These are phyloP conservation scores for Dysphania ambrosioides DNA, from an alignment of 148 eudicot species.

Conservation along the genomic window DNA sequence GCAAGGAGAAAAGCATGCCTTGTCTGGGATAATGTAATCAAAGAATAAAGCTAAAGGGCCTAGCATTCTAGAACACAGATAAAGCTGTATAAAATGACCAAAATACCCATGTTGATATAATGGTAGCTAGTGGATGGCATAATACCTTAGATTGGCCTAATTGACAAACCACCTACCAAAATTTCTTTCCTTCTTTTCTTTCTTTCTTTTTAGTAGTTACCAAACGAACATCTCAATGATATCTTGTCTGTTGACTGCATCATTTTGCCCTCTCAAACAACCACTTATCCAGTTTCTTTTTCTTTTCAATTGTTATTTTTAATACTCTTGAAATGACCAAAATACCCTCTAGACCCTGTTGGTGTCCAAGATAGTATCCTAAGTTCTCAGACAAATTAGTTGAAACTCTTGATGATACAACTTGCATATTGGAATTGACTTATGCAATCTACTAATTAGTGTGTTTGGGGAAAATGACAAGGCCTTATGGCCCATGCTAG, in stretches of 20 bases:
- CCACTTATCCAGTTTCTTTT: slow-evolving; percentile 17
- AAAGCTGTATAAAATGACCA: too few species aligned
- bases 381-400: slow-evolving; percentile 4
- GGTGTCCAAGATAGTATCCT: slow-evolving; percentile 2
- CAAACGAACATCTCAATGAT: slow-evolving; percentile 26
- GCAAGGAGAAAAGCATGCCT: slow-evolving; percentile 18
- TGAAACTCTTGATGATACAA: not conserved
- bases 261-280: slow-evolving; percentile 20
- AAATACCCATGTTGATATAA: slow-evolving; percentile 12
- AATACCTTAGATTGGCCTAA: slow-evolving; percentile 8
- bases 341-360: not conserved
- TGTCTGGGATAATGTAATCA: slow-evolving; percentile 16
- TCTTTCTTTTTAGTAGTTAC: too few species aligned
- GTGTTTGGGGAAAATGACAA: too few species aligned
- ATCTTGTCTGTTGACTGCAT: slow-evolving; percentile 26
- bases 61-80: too few species aligned
- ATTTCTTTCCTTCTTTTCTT: too few species aligned
- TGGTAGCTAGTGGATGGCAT: slow-evolving; percentile 6
- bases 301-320: slow-evolving; percentile 1
- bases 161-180: slow-evolving; percentile 29
- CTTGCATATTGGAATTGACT: not conserved
- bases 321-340: too few species aligned
- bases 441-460: too few species aligned
- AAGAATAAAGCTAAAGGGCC: slow-evolving; percentile 25
- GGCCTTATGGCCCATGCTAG: too few species aligned